Conservation (phyloP, 2,329 filamentous ascomycete species). For the Emmonsiellopsis sp. region DNA sequence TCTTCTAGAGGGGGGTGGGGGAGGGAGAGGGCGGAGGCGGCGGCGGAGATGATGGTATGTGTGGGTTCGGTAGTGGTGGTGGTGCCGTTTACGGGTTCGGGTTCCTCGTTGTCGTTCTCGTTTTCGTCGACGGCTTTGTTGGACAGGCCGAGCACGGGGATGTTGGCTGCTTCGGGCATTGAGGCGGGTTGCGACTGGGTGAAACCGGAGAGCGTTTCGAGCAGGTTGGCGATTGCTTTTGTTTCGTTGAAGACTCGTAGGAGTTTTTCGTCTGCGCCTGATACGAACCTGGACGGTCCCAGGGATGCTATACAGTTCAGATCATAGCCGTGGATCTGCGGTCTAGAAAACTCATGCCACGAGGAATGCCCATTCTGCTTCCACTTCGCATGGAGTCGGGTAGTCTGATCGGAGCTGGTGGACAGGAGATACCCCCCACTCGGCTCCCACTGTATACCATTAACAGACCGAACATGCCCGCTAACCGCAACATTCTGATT, state of each 20-base stretch:
- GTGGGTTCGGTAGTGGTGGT: conserved; percentile 31
- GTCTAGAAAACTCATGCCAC: conserved; percentile 93
- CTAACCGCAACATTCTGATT: conserved; percentile 65
- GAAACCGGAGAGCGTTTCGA: conserved; percentile 60
- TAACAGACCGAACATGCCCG: conserved; percentile 75
- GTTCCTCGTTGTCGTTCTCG: conserved; percentile 43
- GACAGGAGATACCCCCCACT: conserved; percentile 78
- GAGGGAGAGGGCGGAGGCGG: conserved; percentile 53
- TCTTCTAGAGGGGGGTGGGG: conserved; percentile 80
- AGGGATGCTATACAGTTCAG: conserved; percentile 85
- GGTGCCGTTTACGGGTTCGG: conserved; percentile 29
- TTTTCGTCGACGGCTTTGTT: conserved; percentile 76
- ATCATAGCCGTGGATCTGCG: conserved; percentile 97
- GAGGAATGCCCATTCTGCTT: conserved; percentile 43
- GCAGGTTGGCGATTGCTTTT: conserved; percentile 66
- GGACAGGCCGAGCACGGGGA: conserved; percentile 87
- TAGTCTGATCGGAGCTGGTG: conserved; percentile 87
- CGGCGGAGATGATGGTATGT: conserved; percentile 20
- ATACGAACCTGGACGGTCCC: conserved; percentile 68
- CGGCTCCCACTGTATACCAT: conserved; percentile 74
- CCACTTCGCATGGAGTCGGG: conserved; percentile 78
- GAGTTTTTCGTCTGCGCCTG: conserved; percentile 95
- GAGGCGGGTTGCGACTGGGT: conserved; percentile 26
- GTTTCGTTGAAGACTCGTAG: conserved; percentile 90
- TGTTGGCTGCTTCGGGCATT: conserved; percentile 82